A percentile compares a stretch with the other conserved stretches of the same genome.
Conservation (phyloP, 2,329 filamentous ascomycete species). For the Phialophora macrospora region DNA sequence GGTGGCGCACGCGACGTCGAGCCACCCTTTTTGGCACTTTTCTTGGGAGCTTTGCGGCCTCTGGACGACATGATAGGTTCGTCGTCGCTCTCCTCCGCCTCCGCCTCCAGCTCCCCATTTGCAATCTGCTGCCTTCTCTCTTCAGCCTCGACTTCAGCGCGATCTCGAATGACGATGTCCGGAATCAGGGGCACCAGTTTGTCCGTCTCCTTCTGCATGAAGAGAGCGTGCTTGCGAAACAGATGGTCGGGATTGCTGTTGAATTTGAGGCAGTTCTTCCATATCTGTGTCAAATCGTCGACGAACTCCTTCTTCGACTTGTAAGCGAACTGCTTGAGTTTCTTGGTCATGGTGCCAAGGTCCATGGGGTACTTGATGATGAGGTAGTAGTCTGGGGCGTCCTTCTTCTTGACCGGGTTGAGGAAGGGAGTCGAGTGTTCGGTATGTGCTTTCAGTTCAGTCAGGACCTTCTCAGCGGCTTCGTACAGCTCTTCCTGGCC, state of each 20-base stretch:
- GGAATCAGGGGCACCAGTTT: slow-evolving; percentile 95
- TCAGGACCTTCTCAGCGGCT: slow-evolving; percentile 93
- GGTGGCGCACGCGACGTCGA: slow-evolving; percentile 68
- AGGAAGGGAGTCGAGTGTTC: slow-evolving; percentile 97
- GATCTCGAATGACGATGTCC: slow-evolving; percentile 85
- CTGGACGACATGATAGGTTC: slow-evolving; percentile 98
- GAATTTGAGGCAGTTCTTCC: slow-evolving; percentile 95
- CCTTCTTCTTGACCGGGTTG: slow-evolving; percentile 92
- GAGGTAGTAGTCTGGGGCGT: slow-evolving; percentile 92
- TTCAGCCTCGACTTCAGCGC: slow-evolving; percentile 91
- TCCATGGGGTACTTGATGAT: slow-evolving; percentile 89
- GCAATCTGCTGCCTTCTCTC: slow-evolving; percentile 78
- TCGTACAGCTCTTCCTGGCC: slow-evolving; percentile 98
- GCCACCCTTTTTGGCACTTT: slow-evolving; percentile 73
- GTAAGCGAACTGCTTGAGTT: slow-evolving; percentile 78
- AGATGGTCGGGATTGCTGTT: slow-evolving; percentile 89
- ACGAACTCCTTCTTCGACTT: slow-evolving; percentile 95
- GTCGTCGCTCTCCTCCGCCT: slow-evolving; percentile 89
- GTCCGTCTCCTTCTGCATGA: slow-evolving; percentile 97
- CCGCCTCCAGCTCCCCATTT: slow-evolving; percentile 75
- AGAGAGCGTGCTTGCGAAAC: slow-evolving; percentile 87
- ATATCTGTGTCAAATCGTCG: slow-evolving; percentile 89
- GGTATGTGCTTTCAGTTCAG: slow-evolving; percentile 94
- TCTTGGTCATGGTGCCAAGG: slow-evolving; percentile 96
- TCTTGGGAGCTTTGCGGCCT: slow-evolving; percentile 81